A percentile compares a stretch with the other conserved stretches of the same genome.
These are phyloP conservation scores for Zanthoxylum bungeanum DNA, from an alignment of 345 rosid species.

Conservation along the genomic window DNA sequence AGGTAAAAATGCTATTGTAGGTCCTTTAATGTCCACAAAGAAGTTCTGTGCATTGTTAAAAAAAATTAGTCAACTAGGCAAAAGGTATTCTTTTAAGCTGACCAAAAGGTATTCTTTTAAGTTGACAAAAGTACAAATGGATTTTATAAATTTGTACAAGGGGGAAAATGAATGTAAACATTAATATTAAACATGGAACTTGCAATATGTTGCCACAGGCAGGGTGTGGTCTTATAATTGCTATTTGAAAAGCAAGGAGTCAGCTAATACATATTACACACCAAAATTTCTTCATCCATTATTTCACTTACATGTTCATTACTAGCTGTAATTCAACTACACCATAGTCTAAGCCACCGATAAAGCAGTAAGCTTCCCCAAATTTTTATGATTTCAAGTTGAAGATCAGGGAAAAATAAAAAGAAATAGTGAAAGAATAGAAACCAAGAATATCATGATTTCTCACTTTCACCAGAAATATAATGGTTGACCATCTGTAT, in stretches of 20 bases:
- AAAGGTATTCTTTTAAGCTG: neutral
- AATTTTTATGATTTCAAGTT: neutral
- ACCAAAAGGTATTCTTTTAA: conserved; percentile 3
- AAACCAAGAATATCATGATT: neutral
- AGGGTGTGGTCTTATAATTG: neutral
- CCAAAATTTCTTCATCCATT: neutral
- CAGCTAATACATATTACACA: neutral
- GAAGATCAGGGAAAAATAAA: neutral
- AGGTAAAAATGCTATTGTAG: conserved; percentile 62
- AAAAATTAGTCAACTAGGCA: neutral
- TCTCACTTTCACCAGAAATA: neutral
- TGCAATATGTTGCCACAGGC: neutral
- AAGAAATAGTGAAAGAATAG: neutral
- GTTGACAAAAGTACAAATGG: neutral
- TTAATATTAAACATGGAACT: neutral
- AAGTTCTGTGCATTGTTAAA: conserved; percentile 52
- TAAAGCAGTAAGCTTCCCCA: neutral
- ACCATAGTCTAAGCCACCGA: neutral
- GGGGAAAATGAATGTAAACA: neutral
- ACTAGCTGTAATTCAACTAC: neutral
- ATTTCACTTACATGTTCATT: neutral
- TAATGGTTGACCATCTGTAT: neutral
- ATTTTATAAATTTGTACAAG: neutral
- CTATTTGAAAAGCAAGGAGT: neutral
- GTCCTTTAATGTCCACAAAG: conserved; percentile 79